These are phyloP conservation scores for Pyrenophora tritici-repentis DNA, from an alignment of 2,329 filamentous ascomycete species.

Conservation along the genomic window DNA sequence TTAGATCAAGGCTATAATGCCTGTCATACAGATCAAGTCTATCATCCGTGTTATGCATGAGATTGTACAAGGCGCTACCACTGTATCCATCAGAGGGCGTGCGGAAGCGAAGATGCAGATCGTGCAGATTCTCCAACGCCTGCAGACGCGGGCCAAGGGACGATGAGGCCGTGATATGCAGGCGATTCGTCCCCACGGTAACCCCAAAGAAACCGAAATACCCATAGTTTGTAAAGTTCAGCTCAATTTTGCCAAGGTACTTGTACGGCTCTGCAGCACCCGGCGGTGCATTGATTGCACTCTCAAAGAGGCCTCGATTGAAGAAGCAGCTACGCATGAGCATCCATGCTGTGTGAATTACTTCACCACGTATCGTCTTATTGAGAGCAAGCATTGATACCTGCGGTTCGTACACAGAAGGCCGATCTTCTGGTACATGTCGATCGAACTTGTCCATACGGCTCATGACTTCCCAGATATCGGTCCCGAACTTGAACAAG, in stretches of 20 bases:
- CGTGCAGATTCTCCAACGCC: not conserved
- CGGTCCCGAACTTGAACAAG: too few relatives aligned
- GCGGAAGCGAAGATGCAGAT: not conserved
- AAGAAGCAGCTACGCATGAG: not conserved
- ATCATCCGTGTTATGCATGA: too few relatives aligned
- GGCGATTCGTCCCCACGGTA: not conserved
- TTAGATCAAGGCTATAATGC: too few relatives aligned
- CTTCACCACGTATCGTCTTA: not conserved
- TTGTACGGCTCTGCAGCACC: not conserved
- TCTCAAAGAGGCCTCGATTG: not conserved
- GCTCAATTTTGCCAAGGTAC: not conserved
- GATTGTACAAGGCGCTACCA: too few relatives aligned
- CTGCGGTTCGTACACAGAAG: not conserved
- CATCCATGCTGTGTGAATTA: not conserved
- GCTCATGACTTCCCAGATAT: too few relatives aligned
- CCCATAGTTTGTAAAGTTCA: not conserved
- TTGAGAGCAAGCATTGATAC: not conserved
- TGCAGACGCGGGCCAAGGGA: not conserved
- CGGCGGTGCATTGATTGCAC: not conserved
- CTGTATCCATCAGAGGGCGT: not conserved
- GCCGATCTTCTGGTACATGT: not conserved
- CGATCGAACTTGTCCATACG: not conserved
- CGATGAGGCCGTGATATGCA: not conserved
- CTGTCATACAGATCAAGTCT: too few relatives aligned
- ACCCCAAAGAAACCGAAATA: not conserved